These are phyloP conservation scores for Quercus suber DNA, from an alignment of 306 rosid genomes.

Conservation along the genomic window DNA sequence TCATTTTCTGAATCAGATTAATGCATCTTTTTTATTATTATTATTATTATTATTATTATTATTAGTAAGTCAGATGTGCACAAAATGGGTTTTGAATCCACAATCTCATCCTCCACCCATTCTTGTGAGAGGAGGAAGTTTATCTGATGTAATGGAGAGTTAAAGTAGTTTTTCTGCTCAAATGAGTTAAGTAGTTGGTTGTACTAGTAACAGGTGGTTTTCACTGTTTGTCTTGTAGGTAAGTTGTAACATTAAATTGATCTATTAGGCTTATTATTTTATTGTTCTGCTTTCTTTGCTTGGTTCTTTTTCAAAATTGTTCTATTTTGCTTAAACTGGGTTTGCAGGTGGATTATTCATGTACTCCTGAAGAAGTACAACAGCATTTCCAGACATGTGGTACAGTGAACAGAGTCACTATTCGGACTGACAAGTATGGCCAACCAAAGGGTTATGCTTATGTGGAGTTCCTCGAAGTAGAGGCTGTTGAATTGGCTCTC, in stretches of 20 bases:
- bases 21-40: too few relatives aligned
- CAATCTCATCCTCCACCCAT: too few relatives aligned
- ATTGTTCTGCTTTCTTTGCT: slow-evolving; percentile 1
- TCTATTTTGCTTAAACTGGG: slow-evolving; percentile 4
- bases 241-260: neutral
- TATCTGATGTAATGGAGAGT: neutral
- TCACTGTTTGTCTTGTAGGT: neutral
- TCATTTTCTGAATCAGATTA: neutral
- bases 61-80: too few relatives aligned
- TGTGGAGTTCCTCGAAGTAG: slow-evolving; percentile 71
- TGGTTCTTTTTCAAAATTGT: slow-evolving; percentile 10
- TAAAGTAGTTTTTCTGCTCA: neutral
- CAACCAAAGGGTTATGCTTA: slow-evolving; percentile 92
- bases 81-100: too few relatives aligned
- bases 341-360: slow-evolving; percentile 73
- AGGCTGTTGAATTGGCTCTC: slow-evolving; percentile 83
- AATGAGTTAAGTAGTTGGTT: too few relatives aligned
- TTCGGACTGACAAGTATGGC: slow-evolving; percentile 84
- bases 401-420: slow-evolving; percentile 76
- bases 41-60: too few relatives aligned
- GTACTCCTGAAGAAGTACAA: slow-evolving; percentile 90
- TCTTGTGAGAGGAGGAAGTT: neutral
- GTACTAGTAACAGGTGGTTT: neutral
- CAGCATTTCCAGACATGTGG: slow-evolving; percentile 87
- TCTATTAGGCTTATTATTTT: neutral